Conservation (phyloP, 768 basidiomycete genomes). For the Pulveroboletus sp. region DNA sequence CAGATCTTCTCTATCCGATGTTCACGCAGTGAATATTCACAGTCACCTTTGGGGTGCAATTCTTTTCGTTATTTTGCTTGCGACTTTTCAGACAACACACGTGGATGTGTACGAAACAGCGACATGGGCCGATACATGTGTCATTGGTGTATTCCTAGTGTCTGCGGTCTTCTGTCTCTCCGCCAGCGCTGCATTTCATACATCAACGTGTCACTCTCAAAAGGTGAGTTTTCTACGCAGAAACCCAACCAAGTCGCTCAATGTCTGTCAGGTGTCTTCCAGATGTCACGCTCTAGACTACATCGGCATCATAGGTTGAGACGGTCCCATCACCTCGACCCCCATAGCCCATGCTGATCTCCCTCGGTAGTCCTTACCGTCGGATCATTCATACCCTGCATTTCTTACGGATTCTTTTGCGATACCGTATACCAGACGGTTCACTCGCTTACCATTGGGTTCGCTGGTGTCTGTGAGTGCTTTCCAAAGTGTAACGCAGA, state of each 20-base stretch:
- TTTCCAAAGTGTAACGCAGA: neutral
- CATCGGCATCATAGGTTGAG: conserved; percentile 70
- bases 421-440: conserved; percentile 49
- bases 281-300: conserved; percentile 71
- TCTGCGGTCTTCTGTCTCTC: conserved; percentile 74
- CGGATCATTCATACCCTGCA: conserved; percentile 74
- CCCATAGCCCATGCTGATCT: conserved; percentile 5
- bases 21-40: conserved; percentile 74
- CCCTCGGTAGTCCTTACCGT: conserved; percentile 53
- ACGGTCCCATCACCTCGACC: conserved; percentile 1
- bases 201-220: conserved; percentile 68
- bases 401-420: conserved; percentile 81
- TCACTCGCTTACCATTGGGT: conserved; percentile 51
- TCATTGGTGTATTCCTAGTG: conserved; percentile 62
- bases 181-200: conserved; percentile 73
- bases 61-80: conserved; percentile 55
- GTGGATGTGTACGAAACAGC: conserved; percentile 50
- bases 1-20: conserved; percentile 8
- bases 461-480: conserved; percentile 59
- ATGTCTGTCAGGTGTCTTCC: conserved; percentile 49
- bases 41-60: conserved; percentile 72
- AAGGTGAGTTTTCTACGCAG: conserved; percentile 41
- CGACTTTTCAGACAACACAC: conserved; percentile 51
- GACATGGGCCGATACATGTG: conserved; percentile 59
- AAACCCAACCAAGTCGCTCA: neutral